A percentile compares a stretch with the other conserved stretches of the same genome.
Conservation (phyloP, 2,329 filamentous ascomycete species). For the Xylaria sp. region DNA sequence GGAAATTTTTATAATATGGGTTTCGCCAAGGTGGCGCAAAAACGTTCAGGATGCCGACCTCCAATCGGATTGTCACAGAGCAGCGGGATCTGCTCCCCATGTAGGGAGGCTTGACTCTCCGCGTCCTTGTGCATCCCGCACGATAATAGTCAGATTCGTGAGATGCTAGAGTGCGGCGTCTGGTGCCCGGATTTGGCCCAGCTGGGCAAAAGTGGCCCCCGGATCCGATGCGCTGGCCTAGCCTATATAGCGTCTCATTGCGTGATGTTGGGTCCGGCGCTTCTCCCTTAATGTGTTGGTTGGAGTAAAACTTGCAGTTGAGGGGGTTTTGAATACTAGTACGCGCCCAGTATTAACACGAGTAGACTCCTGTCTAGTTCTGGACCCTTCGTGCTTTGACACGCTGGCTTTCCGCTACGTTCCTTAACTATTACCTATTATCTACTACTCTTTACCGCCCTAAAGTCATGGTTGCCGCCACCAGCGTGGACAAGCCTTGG, state of each 20-base stretch:
- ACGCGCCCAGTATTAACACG: conserved; percentile 27
- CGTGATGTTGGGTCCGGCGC: conserved; percentile 14
- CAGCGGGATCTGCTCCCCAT: conserved; percentile 28
- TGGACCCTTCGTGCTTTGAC: conserved; percentile 1
- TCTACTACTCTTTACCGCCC: not conserved
- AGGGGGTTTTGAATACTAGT: conserved; percentile 10
- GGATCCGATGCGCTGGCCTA: conserved; percentile 16
- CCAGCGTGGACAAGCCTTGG: conserved; percentile 54
- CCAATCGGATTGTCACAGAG: conserved; percentile 25
- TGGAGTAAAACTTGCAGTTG: not conserved
- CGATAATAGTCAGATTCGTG: conserved; percentile 16
- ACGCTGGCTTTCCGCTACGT: conserved; percentile 4
- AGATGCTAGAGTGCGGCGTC: not conserved
- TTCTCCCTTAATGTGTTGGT: not conserved
- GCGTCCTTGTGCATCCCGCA: conserved; percentile 10
- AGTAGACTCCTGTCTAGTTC: conserved; percentile 21
- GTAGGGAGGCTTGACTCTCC: conserved; percentile 17
- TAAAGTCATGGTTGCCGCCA: conserved; percentile 37
- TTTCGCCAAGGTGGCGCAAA: not conserved
- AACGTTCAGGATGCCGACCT: not conserved
- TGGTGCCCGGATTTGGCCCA: conserved; percentile 10
- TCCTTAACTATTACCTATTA: conserved; percentile 11
- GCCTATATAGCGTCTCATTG: conserved; percentile 21
- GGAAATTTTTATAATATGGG: not conserved
- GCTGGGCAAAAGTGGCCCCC: conserved; percentile 10